Evolutionary conservation across 1,284 basidiomycete species (phyloP), one percentile per base, ranked within the genome.

Genomic region (Calocybe gambosa): DNA sequence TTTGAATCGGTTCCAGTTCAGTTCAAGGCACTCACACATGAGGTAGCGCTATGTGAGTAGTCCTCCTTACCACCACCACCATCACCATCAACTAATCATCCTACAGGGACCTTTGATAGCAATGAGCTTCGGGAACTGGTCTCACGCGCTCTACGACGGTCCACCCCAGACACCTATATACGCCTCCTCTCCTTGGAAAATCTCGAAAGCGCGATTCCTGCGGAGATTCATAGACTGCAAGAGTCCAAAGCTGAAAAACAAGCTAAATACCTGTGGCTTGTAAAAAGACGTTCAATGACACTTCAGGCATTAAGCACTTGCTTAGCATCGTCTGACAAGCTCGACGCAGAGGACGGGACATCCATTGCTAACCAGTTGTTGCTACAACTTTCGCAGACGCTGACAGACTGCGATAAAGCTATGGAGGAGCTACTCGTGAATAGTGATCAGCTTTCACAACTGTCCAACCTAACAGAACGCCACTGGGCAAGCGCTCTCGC

Each of bases 401-500:
- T 76, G 1, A 71, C 73, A 0, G 70, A 78, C 26, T 80, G 77
- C 45, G 86, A 89, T 58, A 61, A 70, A 19, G 66, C 79, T 12
- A 61, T 79, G 47, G 72, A 75, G 36, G 74, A 79, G 43, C 65
- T 89, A 9, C 59, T 84, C 35, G 69, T 69, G 15, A 69, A 78
- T 29, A 64, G 70, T 4, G 80, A 85, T 54, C 85, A 86, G 51
- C 69, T 80, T 21, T 66, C 71, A 0, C 85, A 89, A 62, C 72
- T 89, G 5, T 64, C 70, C 15, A 67, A 68, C 35, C 54, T 87
- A 31, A 68, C 78, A 15, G 81, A 87, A 50, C 64, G 73, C 21
- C 87, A 89, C 62, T 78, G 75, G 63, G 73, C 81, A 2, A 85
- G 82, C 21, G 85, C 86, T 12, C 73, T 89, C 10, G 80, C 82